Evolutionary conservation across 495 filamentous ascomycete genomes (phyloP), one percentile per base, ranked within the genome.

Genomic region (Talaromyces liani): DNA sequence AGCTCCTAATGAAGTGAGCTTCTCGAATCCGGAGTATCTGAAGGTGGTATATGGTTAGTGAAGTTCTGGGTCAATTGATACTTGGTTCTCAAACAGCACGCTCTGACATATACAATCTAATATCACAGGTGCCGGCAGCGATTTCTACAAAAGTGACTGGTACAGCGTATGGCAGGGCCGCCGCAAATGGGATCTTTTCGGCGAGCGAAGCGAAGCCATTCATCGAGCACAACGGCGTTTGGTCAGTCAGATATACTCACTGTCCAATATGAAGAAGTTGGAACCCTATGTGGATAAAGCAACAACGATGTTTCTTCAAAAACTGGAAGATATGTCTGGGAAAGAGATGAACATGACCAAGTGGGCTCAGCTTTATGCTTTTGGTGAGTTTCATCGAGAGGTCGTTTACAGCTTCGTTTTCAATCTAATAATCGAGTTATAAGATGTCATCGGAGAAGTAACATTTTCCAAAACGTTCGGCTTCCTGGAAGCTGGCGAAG

Each of bases 221-320:
- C 36, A 41, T 41, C 36, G 36, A 41, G 63, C 68, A 55, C 72
- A 73, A 41, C 36, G 69, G 1, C 74, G 68, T 8, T 76, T 76
- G 58, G 58, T 80, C 22, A 69, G 75, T 0, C 62, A 72, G 0
- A 77, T 72, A 1, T 81, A 75, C 64, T 59, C 73, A 0, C 71
- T 80, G 1, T 75, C 75, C 7, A 80, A 74, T 60, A 67, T 82
- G 6, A 71, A 79, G 4, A 74, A 76, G 57, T 62, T 64, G 3
- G 77, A 84, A 60, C 60, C 71, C 0, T 66, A 73, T 33, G 69
- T 82, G 16, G 76, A 80, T 62, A 58, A 58, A 1, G 61, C 73
- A 1, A 66, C 81, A 9, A 18, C 66, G 8, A 60, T 70, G 3
- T 64, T 84, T 0, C 62, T 68, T 6, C 55, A 58, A n/a, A 75